These are phyloP conservation scores for Capsella bursapastoris DNA, from an alignment of 345 rosid genomes.

Conservation along the genomic window DNA sequence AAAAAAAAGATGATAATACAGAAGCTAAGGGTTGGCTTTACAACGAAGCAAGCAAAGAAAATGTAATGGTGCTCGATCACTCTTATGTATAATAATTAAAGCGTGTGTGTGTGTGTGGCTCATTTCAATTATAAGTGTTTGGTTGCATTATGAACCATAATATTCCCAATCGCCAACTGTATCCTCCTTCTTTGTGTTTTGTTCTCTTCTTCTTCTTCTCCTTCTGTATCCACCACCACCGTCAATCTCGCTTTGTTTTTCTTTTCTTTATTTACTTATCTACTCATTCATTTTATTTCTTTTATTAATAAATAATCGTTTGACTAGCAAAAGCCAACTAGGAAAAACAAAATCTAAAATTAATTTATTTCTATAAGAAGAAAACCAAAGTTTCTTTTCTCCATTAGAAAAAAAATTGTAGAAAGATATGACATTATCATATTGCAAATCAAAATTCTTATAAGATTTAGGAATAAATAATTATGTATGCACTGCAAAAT, in stretches of 20 bases:
- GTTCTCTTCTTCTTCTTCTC: constrained; percentile 20
- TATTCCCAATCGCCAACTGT: constrained; percentile 74
- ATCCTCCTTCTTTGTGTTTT: constrained; percentile 35
- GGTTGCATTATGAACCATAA: constrained; percentile 49
- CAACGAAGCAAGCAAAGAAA: constrained; percentile 45
- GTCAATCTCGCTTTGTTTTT: constrained; percentile 52
- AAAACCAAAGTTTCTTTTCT: too few species aligned
- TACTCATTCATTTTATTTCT: constrained; percentile 8
- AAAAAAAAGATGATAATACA: constrained; percentile 29
- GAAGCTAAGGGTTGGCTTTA: constrained; percentile 32
- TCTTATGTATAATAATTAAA: constrained; percentile 38
- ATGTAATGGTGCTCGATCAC: constrained; percentile 47
- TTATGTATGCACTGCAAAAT: too few species aligned
- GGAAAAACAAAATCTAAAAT: not conserved
- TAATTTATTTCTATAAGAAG: not conserved
- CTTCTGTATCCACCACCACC: constrained; percentile 37
- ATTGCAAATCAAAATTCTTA: too few species aligned
- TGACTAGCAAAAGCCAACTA: not conserved
- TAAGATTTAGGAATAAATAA: too few species aligned
- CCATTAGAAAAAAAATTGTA: too few species aligned
- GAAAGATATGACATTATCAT: too few species aligned
- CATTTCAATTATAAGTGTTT: constrained; percentile 43
- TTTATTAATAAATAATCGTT: not conserved
- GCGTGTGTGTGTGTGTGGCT: constrained; percentile 42
- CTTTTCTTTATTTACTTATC: constrained; percentile 15